Conservation (phyloP, 2,329 filamentous ascomycete genomes). For the Shiraia sp. region DNA sequence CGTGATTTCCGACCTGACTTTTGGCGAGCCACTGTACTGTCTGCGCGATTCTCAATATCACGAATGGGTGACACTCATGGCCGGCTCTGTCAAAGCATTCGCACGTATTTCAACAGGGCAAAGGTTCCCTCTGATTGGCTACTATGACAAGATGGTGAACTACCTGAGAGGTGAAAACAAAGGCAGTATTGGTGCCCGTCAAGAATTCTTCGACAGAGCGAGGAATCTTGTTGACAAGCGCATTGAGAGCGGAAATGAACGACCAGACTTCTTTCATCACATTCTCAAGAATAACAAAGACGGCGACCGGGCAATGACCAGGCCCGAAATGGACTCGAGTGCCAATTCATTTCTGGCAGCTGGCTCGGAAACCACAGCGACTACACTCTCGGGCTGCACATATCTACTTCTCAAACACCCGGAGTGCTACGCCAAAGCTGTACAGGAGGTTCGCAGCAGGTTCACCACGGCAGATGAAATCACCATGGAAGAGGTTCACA, state of each 20-base stretch:
- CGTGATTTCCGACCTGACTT: conserved; percentile 36
- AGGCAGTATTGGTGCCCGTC: conserved; percentile 9
- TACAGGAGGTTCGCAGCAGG: conserved; percentile 24
- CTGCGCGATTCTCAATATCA: conserved; percentile 33
- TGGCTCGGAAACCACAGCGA: conserved; percentile 54
- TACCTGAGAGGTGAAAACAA: conserved; percentile 15
- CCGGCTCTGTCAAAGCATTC: conserved; percentile 10
- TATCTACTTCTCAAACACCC: conserved; percentile 45
- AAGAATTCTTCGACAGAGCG: conserved; percentile 18
- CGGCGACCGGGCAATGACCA: conserved; percentile 16
- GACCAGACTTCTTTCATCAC: conserved; percentile 32
- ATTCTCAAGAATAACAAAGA: conserved; percentile 27
- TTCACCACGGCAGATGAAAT: conserved; percentile 26
- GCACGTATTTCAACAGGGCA: conserved; percentile 16
- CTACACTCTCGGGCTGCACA: conserved; percentile 47
- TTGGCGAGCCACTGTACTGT: conserved; percentile 37
- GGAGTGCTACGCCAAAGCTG: conserved; percentile 19
- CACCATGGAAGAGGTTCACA: conserved; percentile 28
- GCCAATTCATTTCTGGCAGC: conserved; percentile 43
- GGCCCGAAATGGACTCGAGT: conserved; percentile 43
- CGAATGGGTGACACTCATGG: conserved; percentile 33
- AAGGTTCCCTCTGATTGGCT: conserved; percentile 21
- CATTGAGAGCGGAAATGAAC: conserved; percentile 15
- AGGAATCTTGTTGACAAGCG: conserved; percentile 21
- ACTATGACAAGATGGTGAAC: conserved; percentile 14